Evolutionary conservation across 805 yeast genomes (phyloP).

Genomic region (Myxozyma vanderwaltii): DNA sequence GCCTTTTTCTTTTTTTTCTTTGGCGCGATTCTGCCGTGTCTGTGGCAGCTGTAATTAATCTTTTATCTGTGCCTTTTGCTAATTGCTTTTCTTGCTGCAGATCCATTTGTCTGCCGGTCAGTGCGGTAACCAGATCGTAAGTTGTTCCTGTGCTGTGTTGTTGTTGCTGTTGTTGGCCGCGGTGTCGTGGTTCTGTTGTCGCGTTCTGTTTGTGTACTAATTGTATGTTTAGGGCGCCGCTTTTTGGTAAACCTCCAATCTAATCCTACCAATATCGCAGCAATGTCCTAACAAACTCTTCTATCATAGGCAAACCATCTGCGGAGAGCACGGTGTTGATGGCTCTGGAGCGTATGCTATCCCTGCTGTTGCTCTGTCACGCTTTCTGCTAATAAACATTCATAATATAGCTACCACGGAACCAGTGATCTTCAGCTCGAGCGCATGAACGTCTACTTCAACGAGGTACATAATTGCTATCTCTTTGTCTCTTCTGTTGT

Average conservation of each 20-base stretch:
- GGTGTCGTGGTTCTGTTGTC: no score
- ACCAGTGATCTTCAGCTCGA: conserved; percentile 40
- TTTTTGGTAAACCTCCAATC: conserved; percentile 25
- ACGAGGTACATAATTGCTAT: conserved; percentile 48
- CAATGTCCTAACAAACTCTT: conserved; percentile 3
- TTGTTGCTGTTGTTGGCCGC: neutral
- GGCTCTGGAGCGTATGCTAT: conserved; percentile 34
- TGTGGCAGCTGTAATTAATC: neutral
- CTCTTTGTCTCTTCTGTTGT: neutral
- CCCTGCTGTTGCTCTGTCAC: neutral
- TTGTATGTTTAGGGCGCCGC: conserved; percentile 33
- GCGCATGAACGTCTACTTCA: conserved; percentile 80
- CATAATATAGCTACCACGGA: conserved; percentile 37
- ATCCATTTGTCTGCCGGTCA: conserved; percentile 93
- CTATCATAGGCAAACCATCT: conserved; percentile 35
- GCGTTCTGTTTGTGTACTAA: neutral
- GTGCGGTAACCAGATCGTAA: conserved; percentile 91
- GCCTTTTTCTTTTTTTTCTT: neutral
- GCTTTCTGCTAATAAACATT: neutral
- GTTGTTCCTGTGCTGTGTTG: conserved; percentile 40
- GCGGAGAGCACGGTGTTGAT: conserved; percentile 38
- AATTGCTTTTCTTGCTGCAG: conserved; percentile 44
- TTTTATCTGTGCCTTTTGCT: neutral
- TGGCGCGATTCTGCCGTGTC: neutral
- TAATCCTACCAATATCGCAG: no score